These are phyloP conservation scores for Brassica carinata DNA, from an alignment of 345 rosid species.

Conservation along the genomic window DNA sequence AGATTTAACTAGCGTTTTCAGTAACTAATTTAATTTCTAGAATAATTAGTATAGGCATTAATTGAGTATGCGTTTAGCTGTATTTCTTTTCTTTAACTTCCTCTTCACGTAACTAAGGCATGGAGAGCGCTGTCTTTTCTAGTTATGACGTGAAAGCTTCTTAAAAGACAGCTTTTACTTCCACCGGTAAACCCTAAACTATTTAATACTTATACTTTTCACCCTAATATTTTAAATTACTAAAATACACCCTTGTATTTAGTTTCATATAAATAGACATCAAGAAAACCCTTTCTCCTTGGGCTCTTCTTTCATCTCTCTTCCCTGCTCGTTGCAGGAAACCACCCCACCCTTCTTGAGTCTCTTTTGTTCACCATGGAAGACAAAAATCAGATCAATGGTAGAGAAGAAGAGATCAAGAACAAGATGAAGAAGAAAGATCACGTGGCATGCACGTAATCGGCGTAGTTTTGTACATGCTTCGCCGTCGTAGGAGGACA, in stretches of 20 bases:
- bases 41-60: slow-evolving; percentile 14
- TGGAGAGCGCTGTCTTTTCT: slow-evolving; percentile 14
- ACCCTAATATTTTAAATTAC: neutral
- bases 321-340: slow-evolving; percentile 41
- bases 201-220: neutral
- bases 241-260: neutral
- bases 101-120: slow-evolving; percentile 22
- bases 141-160: slow-evolving; percentile 33
- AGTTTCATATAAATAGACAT: slow-evolving; percentile 26
- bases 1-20: neutral
- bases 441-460: slow-evolving; percentile 49
- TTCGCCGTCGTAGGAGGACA: slow-evolving; percentile 36
- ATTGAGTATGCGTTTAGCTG: slow-evolving; percentile 21
- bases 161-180: slow-evolving; percentile 32
- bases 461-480: slow-evolving; percentile 47
- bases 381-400: neutral
- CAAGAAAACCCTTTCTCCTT: slow-evolving; percentile 6
- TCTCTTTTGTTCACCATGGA: slow-evolving; percentile 25
- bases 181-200: slow-evolving; percentile 12
- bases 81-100: slow-evolving; percentile 22
- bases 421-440: slow-evolving; percentile 38
- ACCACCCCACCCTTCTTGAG: neutral
- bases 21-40: neutral
- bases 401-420: slow-evolving; percentile 33
- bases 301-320: slow-evolving; percentile 33